Evolutionary conservation across 1,139 yeast species (phyloP), one percentile per base, ranked within the genome.

Genomic region (Kodamaea sp.): DNA sequence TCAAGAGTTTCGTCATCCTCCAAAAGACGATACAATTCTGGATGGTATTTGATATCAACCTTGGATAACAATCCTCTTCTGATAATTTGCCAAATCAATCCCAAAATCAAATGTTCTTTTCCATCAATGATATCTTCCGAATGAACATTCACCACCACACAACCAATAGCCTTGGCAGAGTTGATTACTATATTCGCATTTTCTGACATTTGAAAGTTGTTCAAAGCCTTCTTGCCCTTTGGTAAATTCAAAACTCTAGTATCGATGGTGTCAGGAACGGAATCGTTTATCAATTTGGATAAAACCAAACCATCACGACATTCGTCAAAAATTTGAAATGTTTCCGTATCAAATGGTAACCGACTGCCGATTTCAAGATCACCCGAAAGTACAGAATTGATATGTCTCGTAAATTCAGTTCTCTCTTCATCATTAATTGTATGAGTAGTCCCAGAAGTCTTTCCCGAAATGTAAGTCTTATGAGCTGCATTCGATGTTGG

Each of bases 101-200:
- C 99, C 48, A 92, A 71, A 46, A 92, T 88, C 60, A 92, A 77
- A 61, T 92, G 97, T 64, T 92, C 99, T 51, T 85, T 87, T 50
- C 99, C 98, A 51, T 90, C 97, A 50, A 90, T 89, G 41, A 92
- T 87, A 61, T 92, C 97, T 59, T 92, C 97, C 4, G 97, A 86
- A 53, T 92, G 97, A 32, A 92, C 97, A 58, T 92, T 92, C 34
- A 94, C 97, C 32, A 92, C 98, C 36, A 92, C 87, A 72, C 97
- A 92, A 14, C 97, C 98, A 63, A 92, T 92, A 36, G 97, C 98
- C 68, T 92, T 92, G 25, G 98, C 98, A 3, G 98, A 92, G 60
- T 92, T 92, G 63, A 92, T 87, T 28, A 92, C 98, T 48, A 92
- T 90, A 63, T 92, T 92, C 35, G 98, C 97, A 63, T 92, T 92